A percentile compares a stretch with the other conserved stretches of the same genome.
Conservation (phyloP, 1,284 basidiomycete genomes). For the Cryptococcus sp. region DNA sequence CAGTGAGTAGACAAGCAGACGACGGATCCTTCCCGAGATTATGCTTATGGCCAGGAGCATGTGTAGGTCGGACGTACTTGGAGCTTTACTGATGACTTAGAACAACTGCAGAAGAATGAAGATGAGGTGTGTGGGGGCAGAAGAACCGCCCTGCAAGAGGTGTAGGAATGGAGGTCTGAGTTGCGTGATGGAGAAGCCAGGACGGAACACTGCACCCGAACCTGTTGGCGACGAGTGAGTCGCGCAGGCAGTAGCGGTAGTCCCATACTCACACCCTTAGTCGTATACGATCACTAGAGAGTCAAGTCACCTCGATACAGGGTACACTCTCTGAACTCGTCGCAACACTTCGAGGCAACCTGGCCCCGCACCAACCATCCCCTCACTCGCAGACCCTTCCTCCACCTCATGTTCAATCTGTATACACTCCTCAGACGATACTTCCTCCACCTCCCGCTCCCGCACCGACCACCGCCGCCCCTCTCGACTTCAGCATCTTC, state of each 20-base stretch:
- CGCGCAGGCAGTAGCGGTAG: too few relatives aligned
- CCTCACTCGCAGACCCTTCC: neutral
- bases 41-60: slow-evolving; percentile 27
- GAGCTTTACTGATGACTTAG: slow-evolving; percentile 15
- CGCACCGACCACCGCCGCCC: neutral
- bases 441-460: neutral
- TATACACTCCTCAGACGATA: neutral
- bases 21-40: too few relatives aligned
- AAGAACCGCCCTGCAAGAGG: slow-evolving; percentile 86
- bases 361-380: slow-evolving; percentile 11
- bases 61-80: slow-evolving; percentile 22
- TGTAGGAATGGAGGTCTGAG: slow-evolving; percentile 79
- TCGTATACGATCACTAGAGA: slow-evolving; percentile 78
- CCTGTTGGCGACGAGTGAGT: slow-evolving; percentile 73
- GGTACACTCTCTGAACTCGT: slow-evolving; percentile 72
- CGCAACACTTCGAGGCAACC: slow-evolving; percentile 44
- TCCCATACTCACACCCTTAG: too few relatives aligned
- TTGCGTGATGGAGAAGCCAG: slow-evolving; percentile 87
- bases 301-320: slow-evolving; percentile 75
- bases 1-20: slow-evolving; percentile 22
- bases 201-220: slow-evolving; percentile 52
- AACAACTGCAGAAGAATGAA: slow-evolving; percentile 47
- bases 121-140: slow-evolving; percentile 65
- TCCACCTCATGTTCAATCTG: too few relatives aligned
- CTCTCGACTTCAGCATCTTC: slow-evolving; percentile 1